phyloP scores from a whole-genome alignment of 495 filamentous ascomycete genomes.

The Chlorociboria aeruginascens region DNA sequence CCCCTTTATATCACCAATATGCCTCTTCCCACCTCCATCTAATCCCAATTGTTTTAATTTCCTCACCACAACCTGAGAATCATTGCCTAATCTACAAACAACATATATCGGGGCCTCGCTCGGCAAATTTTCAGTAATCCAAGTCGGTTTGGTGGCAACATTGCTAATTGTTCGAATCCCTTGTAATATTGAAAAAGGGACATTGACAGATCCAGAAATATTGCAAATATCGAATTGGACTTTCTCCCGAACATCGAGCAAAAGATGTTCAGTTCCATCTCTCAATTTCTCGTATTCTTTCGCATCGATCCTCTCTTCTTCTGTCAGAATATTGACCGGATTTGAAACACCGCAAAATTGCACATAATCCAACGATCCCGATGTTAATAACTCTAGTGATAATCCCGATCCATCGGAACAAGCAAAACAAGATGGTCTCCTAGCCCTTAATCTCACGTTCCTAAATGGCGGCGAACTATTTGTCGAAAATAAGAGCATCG shows the following conservation, averaged over 20 bases:
- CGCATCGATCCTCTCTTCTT: slow-evolving; percentile 52
- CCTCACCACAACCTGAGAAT: slow-evolving; percentile 70
- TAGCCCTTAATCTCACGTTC: slow-evolving; percentile 54
- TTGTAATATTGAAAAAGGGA: slow-evolving; percentile 56
- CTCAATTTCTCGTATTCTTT: slow-evolving; percentile 33
- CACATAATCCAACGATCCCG: slow-evolving; percentile 61
- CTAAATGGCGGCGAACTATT: slow-evolving; percentile 56
- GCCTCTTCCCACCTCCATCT: slow-evolving; percentile 38
- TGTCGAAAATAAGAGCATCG: slow-evolving; percentile 63
- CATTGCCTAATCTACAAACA: slow-evolving; percentile 78
- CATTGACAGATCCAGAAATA: slow-evolving; percentile 60
- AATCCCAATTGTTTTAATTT: slow-evolving; percentile 56
- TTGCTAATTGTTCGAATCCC: background rate
- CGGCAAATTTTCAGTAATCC: slow-evolving; percentile 29
- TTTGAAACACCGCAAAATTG: slow-evolving; percentile 58
- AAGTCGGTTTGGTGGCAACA: slow-evolving; percentile 20
- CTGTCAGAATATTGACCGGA: slow-evolving; percentile 37
- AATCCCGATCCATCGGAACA: slow-evolving; percentile 55
- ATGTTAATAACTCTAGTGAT: slow-evolving; percentile 45
- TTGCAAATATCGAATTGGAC: slow-evolving; percentile 76
- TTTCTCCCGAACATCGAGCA: slow-evolving; percentile 75
- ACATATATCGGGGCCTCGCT: slow-evolving; percentile 48
- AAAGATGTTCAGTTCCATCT: slow-evolving; percentile 28
- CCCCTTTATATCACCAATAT: slow-evolving; percentile 67
- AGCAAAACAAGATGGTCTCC: slow-evolving; percentile 56